Evolutionary conservation across 805 yeast genomes (phyloP).

Genomic region (Wickerhamiella alocasiicola): DNA sequence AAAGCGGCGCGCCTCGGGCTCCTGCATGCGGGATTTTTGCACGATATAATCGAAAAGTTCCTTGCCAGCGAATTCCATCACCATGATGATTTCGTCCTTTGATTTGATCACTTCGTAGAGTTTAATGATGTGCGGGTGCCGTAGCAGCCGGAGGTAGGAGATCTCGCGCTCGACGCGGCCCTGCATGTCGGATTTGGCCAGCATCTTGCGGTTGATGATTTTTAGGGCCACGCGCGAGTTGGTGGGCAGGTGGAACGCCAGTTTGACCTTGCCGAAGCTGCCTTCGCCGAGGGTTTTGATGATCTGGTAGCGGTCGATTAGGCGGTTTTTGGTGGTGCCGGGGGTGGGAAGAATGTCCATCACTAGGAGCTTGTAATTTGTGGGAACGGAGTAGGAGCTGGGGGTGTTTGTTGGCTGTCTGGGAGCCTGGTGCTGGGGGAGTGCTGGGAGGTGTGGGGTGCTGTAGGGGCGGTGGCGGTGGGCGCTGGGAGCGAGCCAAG

Average conservation of each 20-base stretch:
- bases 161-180: slow-evolving; percentile 93
- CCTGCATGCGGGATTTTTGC: slow-evolving; percentile 85
- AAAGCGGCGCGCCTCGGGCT: slow-evolving; percentile 80
- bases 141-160: slow-evolving; percentile 67
- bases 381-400: neutral
- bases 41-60: slow-evolving; percentile 92
- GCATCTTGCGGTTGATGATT: slow-evolving; percentile 80
- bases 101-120: slow-evolving; percentile 90
- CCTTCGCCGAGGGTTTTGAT: slow-evolving; percentile 93
- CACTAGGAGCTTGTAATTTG: neutral
- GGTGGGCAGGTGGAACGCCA: slow-evolving; percentile 80
- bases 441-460: too few species aligned
- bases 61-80: slow-evolving; percentile 92
- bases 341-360: slow-evolving; percentile 21
- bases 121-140: slow-evolving; percentile 95
- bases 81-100: slow-evolving; percentile 93
- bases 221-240: slow-evolving; percentile 88
- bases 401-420: too few species aligned
- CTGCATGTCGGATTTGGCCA: slow-evolving; percentile 94
- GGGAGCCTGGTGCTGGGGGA: too few species aligned
- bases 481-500: too few species aligned
- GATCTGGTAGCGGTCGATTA: slow-evolving; percentile 82
- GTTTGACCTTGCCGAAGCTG: slow-evolving; percentile 88
- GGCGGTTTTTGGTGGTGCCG: slow-evolving; percentile 25
- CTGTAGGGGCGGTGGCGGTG: too few species aligned